Evolutionary conservation across 139 green algal species (phyloP), one percentile per base, ranked within the genome.

Genomic region (Chlamydomonas asymmetrica): DNA sequence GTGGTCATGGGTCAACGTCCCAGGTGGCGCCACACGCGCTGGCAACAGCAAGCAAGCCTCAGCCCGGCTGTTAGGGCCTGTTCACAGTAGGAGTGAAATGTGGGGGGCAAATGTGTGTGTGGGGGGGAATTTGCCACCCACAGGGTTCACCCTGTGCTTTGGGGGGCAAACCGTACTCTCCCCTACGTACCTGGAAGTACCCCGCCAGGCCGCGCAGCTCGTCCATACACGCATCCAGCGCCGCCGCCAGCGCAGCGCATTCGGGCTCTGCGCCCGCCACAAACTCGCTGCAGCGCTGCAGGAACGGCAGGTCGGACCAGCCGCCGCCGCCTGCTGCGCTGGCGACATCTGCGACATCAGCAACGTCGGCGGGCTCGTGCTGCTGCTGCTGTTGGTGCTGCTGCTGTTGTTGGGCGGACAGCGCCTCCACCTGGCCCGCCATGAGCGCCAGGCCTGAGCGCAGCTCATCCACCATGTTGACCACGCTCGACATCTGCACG

Each of bases 401-500:
- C 43, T 63, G 43, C 43, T 23, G 40, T 3, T 48, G 25, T 63
- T 73, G 10, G 8, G 27, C 54, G 31, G 48, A 32, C 25, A 72
- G 41, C 52, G n/a, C 63, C 52, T 54, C 73, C 35, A 76, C 71
- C 66, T 82, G 68, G 10, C 57, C 80, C n/a, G 50, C 38, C 40
- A 82, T 67, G 39, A 82, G 50, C 34, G 67, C 43, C 35, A 82
- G 54, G 16, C 80, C 80, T 13, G 38, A 59, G 10, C 59, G 67
- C 65, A 92, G 66, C 78, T 93, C 90, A 2, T 63, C 80, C 4
- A 93, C 73, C 69, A 88, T 62, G 23, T 52, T 67, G 22, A 72
- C 79, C 43, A 92, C 71, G 31, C 72, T 78, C 4, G 64, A 69
- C 1, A 93, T 40, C 83, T 93, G 88, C 57, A 71, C 16, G 22